Percentiles rank a stretch among this genome's conserved stretches.
Evolutionary conservation across 2,329 filamentous ascomycete genomes (phyloP).

Genomic region (Trichoderma sp.): DNA sequence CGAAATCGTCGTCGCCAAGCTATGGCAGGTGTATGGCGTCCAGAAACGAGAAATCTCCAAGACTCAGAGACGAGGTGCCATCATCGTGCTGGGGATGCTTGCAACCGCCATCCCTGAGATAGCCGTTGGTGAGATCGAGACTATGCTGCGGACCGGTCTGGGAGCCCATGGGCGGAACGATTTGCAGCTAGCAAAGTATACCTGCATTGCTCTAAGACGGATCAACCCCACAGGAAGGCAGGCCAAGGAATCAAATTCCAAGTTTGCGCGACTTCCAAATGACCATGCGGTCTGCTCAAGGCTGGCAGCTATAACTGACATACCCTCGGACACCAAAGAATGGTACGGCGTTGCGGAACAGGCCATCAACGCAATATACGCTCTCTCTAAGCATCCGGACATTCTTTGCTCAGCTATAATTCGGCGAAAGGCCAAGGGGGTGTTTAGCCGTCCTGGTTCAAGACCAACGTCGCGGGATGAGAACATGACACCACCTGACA

Average conservation of each 20-base stretch:
- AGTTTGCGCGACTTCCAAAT: slow-evolving; percentile 79
- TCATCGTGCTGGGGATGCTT: slow-evolving; percentile 96
- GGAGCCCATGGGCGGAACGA: slow-evolving; percentile 79
- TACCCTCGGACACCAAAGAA: slow-evolving; percentile 86
- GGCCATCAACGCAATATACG: slow-evolving; percentile 92
- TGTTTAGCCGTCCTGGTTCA: slow-evolving; percentile 61
- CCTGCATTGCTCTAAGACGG: slow-evolving; percentile 86
- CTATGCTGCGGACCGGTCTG: slow-evolving; percentile 87
- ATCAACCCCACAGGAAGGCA: slow-evolving; percentile 86
- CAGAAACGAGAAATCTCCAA: slow-evolving; percentile 92
- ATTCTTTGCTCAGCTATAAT: slow-evolving; percentile 90
- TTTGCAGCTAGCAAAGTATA: slow-evolving; percentile 88
- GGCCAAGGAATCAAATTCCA: slow-evolving; percentile 68
- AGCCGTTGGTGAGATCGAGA: slow-evolving; percentile 91
- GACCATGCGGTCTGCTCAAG: slow-evolving; percentile 84
- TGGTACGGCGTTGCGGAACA: slow-evolving; percentile 97
- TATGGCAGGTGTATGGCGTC: slow-evolving; percentile 97
- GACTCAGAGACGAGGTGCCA: slow-evolving; percentile 85
- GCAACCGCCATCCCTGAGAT: slow-evolving; percentile 91
- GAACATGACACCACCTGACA: slow-evolving; percentile 38
- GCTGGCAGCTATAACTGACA: slow-evolving; percentile 81
- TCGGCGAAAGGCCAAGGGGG: slow-evolving; percentile 78
- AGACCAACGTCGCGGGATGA: slow-evolving; percentile 45
- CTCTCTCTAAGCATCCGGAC: slow-evolving; percentile 90
- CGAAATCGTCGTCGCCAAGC: slow-evolving; percentile 81